Conservation (phyloP, 768 basidiomycete species). For the Leccinum fibrillosum region DNA sequence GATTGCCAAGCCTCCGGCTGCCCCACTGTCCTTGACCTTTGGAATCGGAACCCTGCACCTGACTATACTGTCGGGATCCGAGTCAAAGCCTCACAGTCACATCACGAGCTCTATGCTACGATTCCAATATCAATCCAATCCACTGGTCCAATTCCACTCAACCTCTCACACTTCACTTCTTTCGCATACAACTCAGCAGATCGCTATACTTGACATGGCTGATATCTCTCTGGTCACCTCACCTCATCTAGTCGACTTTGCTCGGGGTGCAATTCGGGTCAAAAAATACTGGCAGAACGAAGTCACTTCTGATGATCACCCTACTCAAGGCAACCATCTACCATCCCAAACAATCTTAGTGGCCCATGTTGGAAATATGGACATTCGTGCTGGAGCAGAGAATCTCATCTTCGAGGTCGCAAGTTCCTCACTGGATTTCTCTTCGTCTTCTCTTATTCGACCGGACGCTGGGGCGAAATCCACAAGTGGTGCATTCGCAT, state of each 20-base stretch:
- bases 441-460: slow-evolving; percentile 17
- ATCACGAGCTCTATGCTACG: slow-evolving; percentile 24
- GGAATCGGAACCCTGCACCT: slow-evolving; percentile 18
- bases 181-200: slow-evolving; percentile 16
- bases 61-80: slow-evolving; percentile 17
- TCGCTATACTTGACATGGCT: slow-evolving; percentile 35
- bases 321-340: neutral
- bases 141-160: slow-evolving; percentile 9
- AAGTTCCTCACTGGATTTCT: slow-evolving; percentile 29
- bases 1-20: slow-evolving; percentile 4
- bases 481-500: slow-evolving; percentile 44
- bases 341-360: slow-evolving; percentile 36
- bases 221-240: slow-evolving; percentile 42
- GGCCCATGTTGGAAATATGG: slow-evolving; percentile 41
- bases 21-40: slow-evolving; percentile 12
- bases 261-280: slow-evolving; percentile 52
- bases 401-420: slow-evolving; percentile 66
- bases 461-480: slow-evolving; percentile 34
- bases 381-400: slow-evolving; percentile 65
- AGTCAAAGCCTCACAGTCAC: slow-evolving; percentile 21
- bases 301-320: neutral
- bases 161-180: slow-evolving; percentile 15
- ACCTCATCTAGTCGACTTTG: slow-evolving; percentile 61
- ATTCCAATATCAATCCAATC: slow-evolving; percentile 21
- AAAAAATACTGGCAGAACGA: slow-evolving; percentile 33